Base-by-base conservation (phyloP, 495 filamentous ascomycete genomes). In the Aspergillus bertholletiae region DNA sequence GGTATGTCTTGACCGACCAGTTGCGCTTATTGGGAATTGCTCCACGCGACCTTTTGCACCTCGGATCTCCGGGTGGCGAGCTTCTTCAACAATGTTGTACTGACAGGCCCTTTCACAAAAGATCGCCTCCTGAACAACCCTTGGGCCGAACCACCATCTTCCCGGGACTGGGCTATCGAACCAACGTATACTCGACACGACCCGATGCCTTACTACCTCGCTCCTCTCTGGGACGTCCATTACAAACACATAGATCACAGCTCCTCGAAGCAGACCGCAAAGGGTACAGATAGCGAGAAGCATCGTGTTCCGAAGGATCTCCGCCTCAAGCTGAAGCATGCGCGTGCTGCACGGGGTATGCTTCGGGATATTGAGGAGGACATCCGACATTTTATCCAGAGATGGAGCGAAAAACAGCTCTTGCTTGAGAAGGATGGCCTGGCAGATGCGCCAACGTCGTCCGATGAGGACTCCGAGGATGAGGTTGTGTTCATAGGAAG, bases 401-500 rank as follows among this genome's bases (percentile, higher is more conserved):
- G 77, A 54, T 87, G 81, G 81, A 75, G 83, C 52, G 75, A 74
- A 37, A 73, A 73, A 53, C 73, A 74, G 32, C 59, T 69, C 1
- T 55, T 68, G 39, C 57, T 70, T 3, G 56, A 54, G 46, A 66
- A 74, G 46, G 77, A 84, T 27, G 78, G 75, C 0, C 70, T 74
- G 32, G 76, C 78, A 7, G 76, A 81, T 51, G 74, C 66, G 1
- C 66, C 78, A 17, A 72, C 76, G 18, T 78, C 82, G 18, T 70
- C 76, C 15, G 82, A 79, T 20, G 85, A 74, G 20, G 74, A 76
- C 48, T 76, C 87, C 34, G 91, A 95, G 60, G 92, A 96, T 53
- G 93, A 97, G 71, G 91, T 97, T 59, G 90, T 97, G 3, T 97
- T 96, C 67, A 85, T 96, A 9, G 92, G 91, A 1, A 77, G 88